A percentile compares a stretch with the other conserved stretches of the same genome.
Evolutionary conservation across 352 stramenopile species (phyloP).

Genomic region (Lagenidium sp.): DNA sequence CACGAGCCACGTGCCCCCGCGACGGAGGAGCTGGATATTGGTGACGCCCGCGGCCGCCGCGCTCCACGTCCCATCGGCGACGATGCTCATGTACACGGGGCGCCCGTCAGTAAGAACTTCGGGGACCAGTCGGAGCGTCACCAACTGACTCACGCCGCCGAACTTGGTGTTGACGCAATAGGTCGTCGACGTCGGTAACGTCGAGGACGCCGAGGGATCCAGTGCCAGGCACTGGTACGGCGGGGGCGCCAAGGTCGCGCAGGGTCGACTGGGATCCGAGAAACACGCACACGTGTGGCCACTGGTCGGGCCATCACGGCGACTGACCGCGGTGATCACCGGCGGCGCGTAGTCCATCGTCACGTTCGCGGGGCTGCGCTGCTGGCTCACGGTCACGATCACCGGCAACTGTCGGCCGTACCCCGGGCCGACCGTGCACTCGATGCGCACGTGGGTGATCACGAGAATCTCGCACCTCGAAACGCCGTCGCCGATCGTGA

Average conservation of each 20-base stretch:
- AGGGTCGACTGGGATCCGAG: conserved; percentile 22
- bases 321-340: conserved; percentile 28
- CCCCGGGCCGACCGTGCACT: conserved; percentile 27
- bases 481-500: conserved; percentile 12
- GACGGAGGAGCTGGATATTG: conserved; percentile 23
- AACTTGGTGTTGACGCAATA: conserved; percentile 28
- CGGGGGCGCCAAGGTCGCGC: conserved; percentile 25
- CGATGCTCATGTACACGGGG: conserved; percentile 21
- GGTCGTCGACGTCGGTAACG: conserved; percentile 1
- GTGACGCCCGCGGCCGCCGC: neutral
- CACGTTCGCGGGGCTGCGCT: conserved; percentile 14
- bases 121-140: conserved; percentile 21
- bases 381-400: conserved; percentile 27
- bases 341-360: conserved; percentile 37
- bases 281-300: conserved; percentile 41
- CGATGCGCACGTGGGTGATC: conserved; percentile 23
- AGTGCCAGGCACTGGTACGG: conserved; percentile 30
- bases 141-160: conserved; percentile 5
- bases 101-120: conserved; percentile 31
- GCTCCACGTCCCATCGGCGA: conserved; percentile 2
- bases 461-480: conserved; percentile 19
- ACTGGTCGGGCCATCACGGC: conserved; percentile 27
- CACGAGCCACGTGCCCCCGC: conserved; percentile 23
- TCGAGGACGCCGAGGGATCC: conserved; percentile 3
- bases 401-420: conserved; percentile 28